Base-by-base conservation (phyloP, 1,284 basidiomycete species). In the Butyriboletus appendiculatus region DNA sequence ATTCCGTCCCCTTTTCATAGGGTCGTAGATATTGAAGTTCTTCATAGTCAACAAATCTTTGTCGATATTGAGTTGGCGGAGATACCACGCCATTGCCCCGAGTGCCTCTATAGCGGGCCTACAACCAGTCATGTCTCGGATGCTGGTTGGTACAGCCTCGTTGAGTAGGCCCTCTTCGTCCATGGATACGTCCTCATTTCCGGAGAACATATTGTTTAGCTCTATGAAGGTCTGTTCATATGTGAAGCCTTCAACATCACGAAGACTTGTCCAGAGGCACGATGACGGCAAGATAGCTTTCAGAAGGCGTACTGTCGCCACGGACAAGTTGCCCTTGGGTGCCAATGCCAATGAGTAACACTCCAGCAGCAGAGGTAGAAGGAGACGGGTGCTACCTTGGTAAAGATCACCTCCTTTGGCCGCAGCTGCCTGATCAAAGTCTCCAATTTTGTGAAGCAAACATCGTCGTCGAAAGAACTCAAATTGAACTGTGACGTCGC, bases 21-120 rank as follows among this genome's bases (percentile, higher is more conserved):
- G 95, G 71, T 98, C 94, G 67, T 97, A 97, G 41, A 97, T 80
- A 66, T 97, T 96, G 80, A 98, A 98, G 69, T 97, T 97, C 73
- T 86, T 90, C 85, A 96, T 94, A 53, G 85, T 92, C 60, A 98
- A 71, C 51, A 98, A 85, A 62, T 97, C 93, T 67, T 92, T 92
- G 74, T 95, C 95, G 57, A 98, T 93, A 65, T 97, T 97, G 44
- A 98, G 81, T 53, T 92, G 90, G 42, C 89, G 86, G 16, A 97
- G 81, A 69, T 96, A 96, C 90, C 92, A 97, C 39, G 95, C 84
- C 90, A 96, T 91, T 9, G 85, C 84, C 1, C 95, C 95, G 5
- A 98, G 74, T 0, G 95, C 88, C 63, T 91, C 86, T 56, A 96
- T 88, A 0, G 93, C 88, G 12, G 80, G 73, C 6, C 76, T 78